Conservation (phyloP, 345 rosid species). For the Sisymbrium altissimum region DNA sequence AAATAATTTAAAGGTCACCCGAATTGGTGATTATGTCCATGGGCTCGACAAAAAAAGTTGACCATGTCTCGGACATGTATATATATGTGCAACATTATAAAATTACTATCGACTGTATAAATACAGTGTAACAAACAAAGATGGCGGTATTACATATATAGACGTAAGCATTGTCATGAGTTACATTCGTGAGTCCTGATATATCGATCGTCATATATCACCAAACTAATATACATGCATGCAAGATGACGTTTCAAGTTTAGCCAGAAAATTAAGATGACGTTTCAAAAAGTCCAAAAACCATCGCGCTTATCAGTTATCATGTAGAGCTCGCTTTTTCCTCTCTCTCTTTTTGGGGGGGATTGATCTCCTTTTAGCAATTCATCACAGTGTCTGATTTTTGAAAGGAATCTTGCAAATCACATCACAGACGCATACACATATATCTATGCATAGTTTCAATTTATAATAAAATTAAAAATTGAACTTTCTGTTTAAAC, state of each 20-base stretch:
- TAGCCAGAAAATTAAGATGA: neutral
- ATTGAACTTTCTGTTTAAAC: neutral
- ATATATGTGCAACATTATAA: neutral
- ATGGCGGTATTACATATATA: neutral
- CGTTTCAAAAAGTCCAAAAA: slow-evolving; percentile 10
- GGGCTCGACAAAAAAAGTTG: slow-evolving; percentile 8
- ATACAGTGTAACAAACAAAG: neutral
- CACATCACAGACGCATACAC: neutral
- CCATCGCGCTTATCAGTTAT: neutral
- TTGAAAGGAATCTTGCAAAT: neutral
- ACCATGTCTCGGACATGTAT: neutral
- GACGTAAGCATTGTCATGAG: slow-evolving; percentile 1
- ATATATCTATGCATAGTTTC: neutral
- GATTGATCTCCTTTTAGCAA: neutral
- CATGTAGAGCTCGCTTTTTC: neutral
- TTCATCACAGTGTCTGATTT: neutral
- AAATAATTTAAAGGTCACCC: neutral
- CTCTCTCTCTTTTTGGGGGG: neutral
- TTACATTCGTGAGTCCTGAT: neutral
- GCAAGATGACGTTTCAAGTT: neutral
- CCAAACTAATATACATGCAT: neutral
- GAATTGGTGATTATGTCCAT: slow-evolving; percentile 15
- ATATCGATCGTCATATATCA: neutral
- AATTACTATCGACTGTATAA: neutral
- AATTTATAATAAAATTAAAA: neutral